Conservation (phyloP, 2,329 filamentous ascomycete genomes). For the Cercospora sojina region DNA sequence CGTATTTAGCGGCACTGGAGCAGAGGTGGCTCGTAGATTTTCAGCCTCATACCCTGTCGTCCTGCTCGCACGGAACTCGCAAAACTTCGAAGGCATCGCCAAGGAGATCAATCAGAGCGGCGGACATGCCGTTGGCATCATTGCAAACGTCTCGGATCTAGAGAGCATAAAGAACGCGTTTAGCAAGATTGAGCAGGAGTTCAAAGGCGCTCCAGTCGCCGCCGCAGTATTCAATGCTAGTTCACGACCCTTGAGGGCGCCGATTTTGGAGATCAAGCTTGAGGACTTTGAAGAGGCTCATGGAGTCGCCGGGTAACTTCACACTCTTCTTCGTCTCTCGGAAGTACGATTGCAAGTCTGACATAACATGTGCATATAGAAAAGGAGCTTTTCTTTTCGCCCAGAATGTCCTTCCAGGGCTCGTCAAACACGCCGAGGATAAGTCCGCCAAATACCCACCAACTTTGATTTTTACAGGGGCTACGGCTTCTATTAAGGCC, state of each 20-base stretch:
- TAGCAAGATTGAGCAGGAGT: slow-evolving; percentile 57
- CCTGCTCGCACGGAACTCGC: slow-evolving; percentile 65
- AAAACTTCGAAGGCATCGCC: slow-evolving; percentile 63
- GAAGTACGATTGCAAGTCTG: not conserved
- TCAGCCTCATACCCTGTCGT: slow-evolving; percentile 66
- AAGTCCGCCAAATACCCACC: slow-evolving; percentile 61
- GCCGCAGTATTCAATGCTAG: slow-evolving; percentile 70
- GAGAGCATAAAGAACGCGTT: slow-evolving; percentile 59
- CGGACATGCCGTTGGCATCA: slow-evolving; percentile 67
- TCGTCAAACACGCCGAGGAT: slow-evolving; percentile 58
- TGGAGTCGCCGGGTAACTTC: slow-evolving; percentile 48
- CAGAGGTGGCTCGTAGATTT: slow-evolving; percentile 58
- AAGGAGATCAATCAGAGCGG: slow-evolving; percentile 64
- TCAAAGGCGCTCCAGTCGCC: slow-evolving; percentile 42
- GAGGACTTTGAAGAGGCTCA: slow-evolving; percentile 55
- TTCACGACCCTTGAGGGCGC: slow-evolving; percentile 56
- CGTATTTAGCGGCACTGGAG: slow-evolving; percentile 54
- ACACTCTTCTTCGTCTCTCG: not conserved
- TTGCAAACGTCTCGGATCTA: slow-evolving; percentile 59
- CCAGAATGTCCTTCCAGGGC: slow-evolving; percentile 65
- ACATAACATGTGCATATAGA: slow-evolving; percentile 38
- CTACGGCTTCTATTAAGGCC: slow-evolving; percentile 73
- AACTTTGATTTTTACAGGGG: slow-evolving; percentile 78
- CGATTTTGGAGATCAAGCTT: slow-evolving; percentile 59
- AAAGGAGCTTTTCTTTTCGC: slow-evolving; percentile 73